Conservation (phyloP, 2,329 filamentous ascomycete species). For the Nemania serpens region DNA sequence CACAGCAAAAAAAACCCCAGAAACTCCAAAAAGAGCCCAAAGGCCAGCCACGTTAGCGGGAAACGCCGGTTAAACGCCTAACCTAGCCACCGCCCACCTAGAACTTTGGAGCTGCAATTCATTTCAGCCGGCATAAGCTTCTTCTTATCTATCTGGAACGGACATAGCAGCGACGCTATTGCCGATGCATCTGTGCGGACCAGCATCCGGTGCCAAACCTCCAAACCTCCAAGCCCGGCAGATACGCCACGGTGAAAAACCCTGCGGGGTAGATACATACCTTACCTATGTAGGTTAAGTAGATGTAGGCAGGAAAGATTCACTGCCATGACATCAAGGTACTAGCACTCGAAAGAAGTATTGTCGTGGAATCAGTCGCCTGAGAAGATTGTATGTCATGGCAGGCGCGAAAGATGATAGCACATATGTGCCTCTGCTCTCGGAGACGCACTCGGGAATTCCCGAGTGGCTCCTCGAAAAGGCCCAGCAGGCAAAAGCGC, state of each 20-base stretch:
- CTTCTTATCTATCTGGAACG: background rate
- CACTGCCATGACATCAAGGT: background rate
- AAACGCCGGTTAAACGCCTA: background rate
- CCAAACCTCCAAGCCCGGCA: constrained; percentile 23
- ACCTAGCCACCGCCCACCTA: background rate
- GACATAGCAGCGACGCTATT: constrained; percentile 1
- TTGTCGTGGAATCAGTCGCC: background rate
- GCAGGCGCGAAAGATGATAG: constrained; percentile 32
- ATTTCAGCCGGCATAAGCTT: background rate
- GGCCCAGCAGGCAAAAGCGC: constrained; percentile 41
- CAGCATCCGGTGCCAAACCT: background rate
- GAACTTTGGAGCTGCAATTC: background rate
- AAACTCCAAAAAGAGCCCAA: background rate
- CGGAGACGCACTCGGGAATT: constrained; percentile 47
- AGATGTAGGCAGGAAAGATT: background rate
- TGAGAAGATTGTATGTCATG: constrained; percentile 4
- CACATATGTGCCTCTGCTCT: constrained; percentile 42
- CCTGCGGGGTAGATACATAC: constrained; percentile 19
- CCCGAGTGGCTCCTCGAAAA: constrained; percentile 45
- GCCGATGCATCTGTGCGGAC: constrained; percentile 17
- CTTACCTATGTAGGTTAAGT: too few relatives aligned
- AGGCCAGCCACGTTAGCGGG: background rate
- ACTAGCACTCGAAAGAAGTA: background rate
- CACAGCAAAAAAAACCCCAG: too few relatives aligned
- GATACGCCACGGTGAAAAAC: background rate